Evolutionary conservation across 2,329 filamentous ascomycete genomes (phyloP).

Genomic region (Cyphellophora europaea): DNA sequence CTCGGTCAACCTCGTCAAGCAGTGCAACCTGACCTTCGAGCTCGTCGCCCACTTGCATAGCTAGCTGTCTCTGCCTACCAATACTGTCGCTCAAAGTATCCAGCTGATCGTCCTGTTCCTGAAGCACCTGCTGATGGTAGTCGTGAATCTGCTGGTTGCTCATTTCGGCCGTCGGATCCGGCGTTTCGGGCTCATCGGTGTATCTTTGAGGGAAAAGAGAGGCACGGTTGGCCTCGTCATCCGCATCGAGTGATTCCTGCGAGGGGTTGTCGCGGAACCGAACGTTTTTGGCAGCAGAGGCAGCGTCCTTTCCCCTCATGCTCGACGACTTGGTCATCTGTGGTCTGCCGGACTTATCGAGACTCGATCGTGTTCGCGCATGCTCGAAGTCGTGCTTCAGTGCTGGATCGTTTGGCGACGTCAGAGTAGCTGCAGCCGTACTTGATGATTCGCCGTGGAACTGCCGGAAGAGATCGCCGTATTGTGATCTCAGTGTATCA

Average conservation of each 20-base stretch:
- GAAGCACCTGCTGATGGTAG: slow-evolving; percentile 70
- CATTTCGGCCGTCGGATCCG: slow-evolving; percentile 53
- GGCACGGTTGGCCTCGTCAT: slow-evolving; percentile 46
- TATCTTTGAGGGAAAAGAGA: slow-evolving; percentile 46
- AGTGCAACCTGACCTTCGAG: slow-evolving; percentile 81
- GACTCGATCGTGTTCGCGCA: slow-evolving; percentile 34
- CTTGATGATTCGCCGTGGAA: slow-evolving; percentile 58
- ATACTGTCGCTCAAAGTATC: slow-evolving; percentile 81
- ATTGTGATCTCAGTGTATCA: slow-evolving; percentile 63
- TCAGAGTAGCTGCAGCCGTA: slow-evolving; percentile 42
- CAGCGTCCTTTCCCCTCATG: slow-evolving; percentile 1
- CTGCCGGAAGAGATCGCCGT: slow-evolving; percentile 66
- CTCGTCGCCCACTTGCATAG: slow-evolving; percentile 93
- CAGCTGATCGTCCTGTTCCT: slow-evolving; percentile 90
- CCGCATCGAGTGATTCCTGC: slow-evolving; percentile 26
- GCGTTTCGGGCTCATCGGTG: slow-evolving; percentile 38
- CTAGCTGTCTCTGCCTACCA: slow-evolving; percentile 78
- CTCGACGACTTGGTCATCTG: slow-evolving; percentile 15
- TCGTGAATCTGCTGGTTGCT: slow-evolving; percentile 78
- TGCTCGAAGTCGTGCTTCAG: slow-evolving; percentile 56
- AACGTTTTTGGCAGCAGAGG: slow-evolving; percentile 53
- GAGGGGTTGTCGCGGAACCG: slow-evolving; percentile 66
- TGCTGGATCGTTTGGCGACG: slow-evolving; percentile 53
- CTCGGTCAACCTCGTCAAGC: slow-evolving; percentile 78
- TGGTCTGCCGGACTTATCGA: slow-evolving; percentile 20